Conservation (phyloP, 768 basidiomycete species). For the Agaricus sinodeliciosus region DNA sequence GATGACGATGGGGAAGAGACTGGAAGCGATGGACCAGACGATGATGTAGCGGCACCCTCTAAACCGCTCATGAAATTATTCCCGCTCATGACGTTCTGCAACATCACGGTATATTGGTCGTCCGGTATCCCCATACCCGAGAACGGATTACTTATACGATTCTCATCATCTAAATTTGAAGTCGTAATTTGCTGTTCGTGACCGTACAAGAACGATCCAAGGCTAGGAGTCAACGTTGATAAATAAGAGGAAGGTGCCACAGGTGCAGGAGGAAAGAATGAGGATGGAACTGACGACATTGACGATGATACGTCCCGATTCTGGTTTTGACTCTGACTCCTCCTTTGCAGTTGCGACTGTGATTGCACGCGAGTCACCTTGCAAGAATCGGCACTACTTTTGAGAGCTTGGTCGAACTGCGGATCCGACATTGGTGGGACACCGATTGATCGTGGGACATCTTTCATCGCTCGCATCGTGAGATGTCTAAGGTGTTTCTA, state of each 20-base stretch:
- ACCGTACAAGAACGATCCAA: too few relatives aligned
- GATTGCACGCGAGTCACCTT: too few relatives aligned
- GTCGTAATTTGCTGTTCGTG: not conserved
- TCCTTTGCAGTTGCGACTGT: too few relatives aligned
- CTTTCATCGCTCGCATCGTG: conserved; percentile 74
- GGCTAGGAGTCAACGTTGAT: conserved; percentile 1
- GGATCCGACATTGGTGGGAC: conserved; percentile 54
- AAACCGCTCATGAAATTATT: conserved; percentile 48
- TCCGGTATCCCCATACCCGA: conserved; percentile 85
- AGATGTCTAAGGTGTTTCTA: conserved; percentile 87
- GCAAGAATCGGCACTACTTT: conserved; percentile 14
- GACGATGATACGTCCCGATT: conserved; percentile 9
- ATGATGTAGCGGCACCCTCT: conserved; percentile 11
- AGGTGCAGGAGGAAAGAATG: not conserved
- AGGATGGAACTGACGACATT: not conserved
- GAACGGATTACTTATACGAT: conserved; percentile 78
- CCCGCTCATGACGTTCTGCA: conserved; percentile 65
- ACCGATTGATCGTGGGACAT: conserved; percentile 58
- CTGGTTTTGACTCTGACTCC: not conserved
- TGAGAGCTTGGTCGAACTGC: conserved; percentile 49
- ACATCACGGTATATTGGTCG: conserved; percentile 77
- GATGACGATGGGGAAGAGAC: not conserved
- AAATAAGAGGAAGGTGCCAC: conserved; percentile 11
- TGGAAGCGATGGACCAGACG: not conserved
- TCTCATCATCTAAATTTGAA: conserved; percentile 36